Conservation (phyloP, 148 eudicot genomes). For the Dysphania ambrosioides region DNA sequence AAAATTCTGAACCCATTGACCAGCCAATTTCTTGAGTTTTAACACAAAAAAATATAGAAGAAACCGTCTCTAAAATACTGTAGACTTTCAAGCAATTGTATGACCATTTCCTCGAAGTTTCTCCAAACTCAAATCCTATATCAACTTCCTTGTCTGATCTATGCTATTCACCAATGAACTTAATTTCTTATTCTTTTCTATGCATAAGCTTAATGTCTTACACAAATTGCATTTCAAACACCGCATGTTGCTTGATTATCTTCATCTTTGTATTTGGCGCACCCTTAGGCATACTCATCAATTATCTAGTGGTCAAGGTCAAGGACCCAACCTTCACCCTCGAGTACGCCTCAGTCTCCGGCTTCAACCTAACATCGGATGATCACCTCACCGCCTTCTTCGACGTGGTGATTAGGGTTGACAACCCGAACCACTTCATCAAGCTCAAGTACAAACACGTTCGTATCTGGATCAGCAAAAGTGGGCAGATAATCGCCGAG, state of each 20-base stretch:
- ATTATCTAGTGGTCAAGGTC: slow-evolving; percentile 9
- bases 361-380: slow-evolving; percentile 30
- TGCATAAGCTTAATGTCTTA: no score
- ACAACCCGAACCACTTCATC: slow-evolving; percentile 19
- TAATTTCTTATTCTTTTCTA: no score
- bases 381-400: slow-evolving; percentile 27
- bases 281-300: not conserved
- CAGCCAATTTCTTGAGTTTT: no score
- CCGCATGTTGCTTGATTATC: not conserved
- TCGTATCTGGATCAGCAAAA: slow-evolving; percentile 13
- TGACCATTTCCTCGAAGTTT: no score
- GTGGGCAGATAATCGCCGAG: slow-evolving; percentile 9
- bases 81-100: no score
- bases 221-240: no score
- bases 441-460: slow-evolving; percentile 5
- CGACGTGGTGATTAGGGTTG: slow-evolving; percentile 14
- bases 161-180: no score
- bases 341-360: slow-evolving; percentile 18
- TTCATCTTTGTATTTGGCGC: not conserved
- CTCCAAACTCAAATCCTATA: no score
- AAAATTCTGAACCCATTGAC: no score
- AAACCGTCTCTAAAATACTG: no score
- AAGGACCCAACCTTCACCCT: slow-evolving; percentile 27
- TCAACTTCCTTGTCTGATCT: no score
- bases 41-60: no score